A percentile compares a stretch with the other conserved stretches of the same genome.
phyloP scores from a whole-genome alignment of 176 grass and related monocot genomes.

The Rhynchospora breviuscula region DNA sequence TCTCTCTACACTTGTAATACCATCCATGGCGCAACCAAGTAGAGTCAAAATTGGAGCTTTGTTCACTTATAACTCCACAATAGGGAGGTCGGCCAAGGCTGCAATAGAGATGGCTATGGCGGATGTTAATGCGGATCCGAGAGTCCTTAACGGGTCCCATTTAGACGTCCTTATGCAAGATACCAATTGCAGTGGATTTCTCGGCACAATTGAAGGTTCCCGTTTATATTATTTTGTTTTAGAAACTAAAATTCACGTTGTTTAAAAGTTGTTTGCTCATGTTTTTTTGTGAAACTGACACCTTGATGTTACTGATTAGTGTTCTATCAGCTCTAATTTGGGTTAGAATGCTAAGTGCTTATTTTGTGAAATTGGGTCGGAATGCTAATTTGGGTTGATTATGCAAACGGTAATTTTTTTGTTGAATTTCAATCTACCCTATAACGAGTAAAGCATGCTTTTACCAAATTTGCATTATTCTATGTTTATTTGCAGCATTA shows the following conservation, averaged over 20 bases:
- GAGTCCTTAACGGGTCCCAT: constrained; percentile 43
- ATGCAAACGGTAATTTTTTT: not conserved
- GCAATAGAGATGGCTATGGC: constrained; percentile 70
- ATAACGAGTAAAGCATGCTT: not conserved
- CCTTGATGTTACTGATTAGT: not conserved
- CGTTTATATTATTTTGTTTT: not conserved
- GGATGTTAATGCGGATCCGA: constrained; percentile 58
- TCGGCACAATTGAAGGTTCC: constrained; percentile 73
- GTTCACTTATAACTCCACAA: constrained; percentile 72
- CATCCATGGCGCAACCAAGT: not conserved
- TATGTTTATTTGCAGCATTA: not conserved
- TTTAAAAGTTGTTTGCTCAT: not conserved
- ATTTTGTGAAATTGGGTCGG: not conserved
- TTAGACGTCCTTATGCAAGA: constrained; percentile 51
- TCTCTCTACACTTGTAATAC: not conserved
- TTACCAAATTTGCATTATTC: not conserved
- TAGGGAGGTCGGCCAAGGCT: constrained; percentile 50
- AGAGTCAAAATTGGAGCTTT: constrained; percentile 58
- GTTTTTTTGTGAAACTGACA: not conserved
- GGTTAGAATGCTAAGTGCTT: not conserved
- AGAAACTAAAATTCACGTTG: not conserved
- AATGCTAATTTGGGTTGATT: not conserved
- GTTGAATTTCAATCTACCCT: not conserved
- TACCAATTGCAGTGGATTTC: constrained; percentile 81
- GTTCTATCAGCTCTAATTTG: not conserved